Percentiles rank a stretch among this genome's conserved stretches.
phyloP scores from a whole-genome alignment of 805 yeast genomes.

The Myxozyma geophila region DNA sequence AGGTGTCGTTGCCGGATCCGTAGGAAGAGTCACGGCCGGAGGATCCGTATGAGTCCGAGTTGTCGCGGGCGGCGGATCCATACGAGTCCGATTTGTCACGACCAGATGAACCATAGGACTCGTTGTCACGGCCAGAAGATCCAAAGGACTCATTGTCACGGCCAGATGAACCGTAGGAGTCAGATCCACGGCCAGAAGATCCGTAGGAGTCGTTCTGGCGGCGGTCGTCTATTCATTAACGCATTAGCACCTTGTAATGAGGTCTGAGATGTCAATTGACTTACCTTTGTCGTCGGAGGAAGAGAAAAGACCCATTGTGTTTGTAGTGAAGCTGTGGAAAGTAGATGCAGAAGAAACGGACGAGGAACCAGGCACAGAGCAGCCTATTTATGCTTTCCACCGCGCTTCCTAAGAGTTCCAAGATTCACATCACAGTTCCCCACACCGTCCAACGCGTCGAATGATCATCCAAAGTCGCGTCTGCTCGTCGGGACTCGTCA shows the following conservation, averaged over 20 bases:
- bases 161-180: background rate
- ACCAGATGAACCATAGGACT: background rate
- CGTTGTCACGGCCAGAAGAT: background rate
- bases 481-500: background rate
- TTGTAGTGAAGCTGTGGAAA: background rate
- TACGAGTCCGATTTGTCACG: slow-evolving; percentile 8
- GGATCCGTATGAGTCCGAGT: slow-evolving; percentile 6
- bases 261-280: background rate
- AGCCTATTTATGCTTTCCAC: background rate
- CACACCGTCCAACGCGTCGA: too few species aligned
- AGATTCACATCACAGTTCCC: too few species aligned
- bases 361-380: background rate
- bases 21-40: background rate
- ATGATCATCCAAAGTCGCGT: too few species aligned
- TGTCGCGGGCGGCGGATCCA: slow-evolving; percentile 3
- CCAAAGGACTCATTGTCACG: background rate
- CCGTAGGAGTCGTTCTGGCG: slow-evolving; percentile 2
- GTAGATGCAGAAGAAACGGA: background rate
- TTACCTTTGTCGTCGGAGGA: slow-evolving; percentile 5
- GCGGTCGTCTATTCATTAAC: slow-evolving; percentile 4
- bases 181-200: background rate
- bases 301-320: slow-evolving; percentile 13
- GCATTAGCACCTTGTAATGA: background rate
- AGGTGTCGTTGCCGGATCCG: background rate
- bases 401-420: background rate